Percentiles rank a stretch among this genome's conserved stretches.
phyloP scores from a whole-genome alignment of 768 basidiomycete genomes.

The Fomitopsis serialis region DNA sequence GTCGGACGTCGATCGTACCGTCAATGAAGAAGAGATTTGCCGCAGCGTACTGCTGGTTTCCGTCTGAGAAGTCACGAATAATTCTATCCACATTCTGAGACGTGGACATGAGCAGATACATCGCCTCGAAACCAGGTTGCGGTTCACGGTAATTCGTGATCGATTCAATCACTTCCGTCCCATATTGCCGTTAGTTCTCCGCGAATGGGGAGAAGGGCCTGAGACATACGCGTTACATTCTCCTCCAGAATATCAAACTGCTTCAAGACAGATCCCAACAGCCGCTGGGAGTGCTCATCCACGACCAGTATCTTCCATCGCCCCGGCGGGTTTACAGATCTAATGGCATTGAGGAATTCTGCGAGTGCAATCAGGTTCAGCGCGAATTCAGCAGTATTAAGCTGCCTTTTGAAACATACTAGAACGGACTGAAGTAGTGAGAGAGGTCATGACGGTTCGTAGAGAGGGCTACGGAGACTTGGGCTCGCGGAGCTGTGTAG shows the following conservation, averaged over 20 bases:
- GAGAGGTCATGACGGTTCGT: slow-evolving; percentile 25
- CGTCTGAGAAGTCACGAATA: slow-evolving; percentile 72
- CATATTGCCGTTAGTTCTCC: too few relatives aligned
- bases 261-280: slow-evolving; percentile 82
- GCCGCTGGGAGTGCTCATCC: slow-evolving; percentile 83
- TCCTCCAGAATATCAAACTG: slow-evolving; percentile 93
- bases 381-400: slow-evolving; percentile 19
- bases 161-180: slow-evolving; percentile 76
- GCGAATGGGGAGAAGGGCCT: too few relatives aligned
- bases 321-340: slow-evolving; percentile 79
- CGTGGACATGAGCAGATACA: slow-evolving; percentile 94
- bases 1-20: slow-evolving; percentile 40
- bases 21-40: slow-evolving; percentile 95
- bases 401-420: slow-evolving; percentile 30
- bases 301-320: slow-evolving; percentile 98
- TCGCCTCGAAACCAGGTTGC: slow-evolving; percentile 81
- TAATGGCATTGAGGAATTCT: slow-evolving; percentile 87
- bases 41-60: slow-evolving; percentile 66
- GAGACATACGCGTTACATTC: slow-evolving; percentile 84
- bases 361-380: slow-evolving; percentile 32
- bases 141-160: slow-evolving; percentile 80
- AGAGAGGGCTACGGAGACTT: neutral
- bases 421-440: slow-evolving; percentile 39
- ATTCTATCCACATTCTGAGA: slow-evolving; percentile 89
- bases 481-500: neutral